Percentiles rank a stretch among this genome's conserved stretches.
These are phyloP conservation scores for Neurospora hispaniola DNA, from an alignment of 495 filamentous ascomycete species.

Conservation along the genomic window DNA sequence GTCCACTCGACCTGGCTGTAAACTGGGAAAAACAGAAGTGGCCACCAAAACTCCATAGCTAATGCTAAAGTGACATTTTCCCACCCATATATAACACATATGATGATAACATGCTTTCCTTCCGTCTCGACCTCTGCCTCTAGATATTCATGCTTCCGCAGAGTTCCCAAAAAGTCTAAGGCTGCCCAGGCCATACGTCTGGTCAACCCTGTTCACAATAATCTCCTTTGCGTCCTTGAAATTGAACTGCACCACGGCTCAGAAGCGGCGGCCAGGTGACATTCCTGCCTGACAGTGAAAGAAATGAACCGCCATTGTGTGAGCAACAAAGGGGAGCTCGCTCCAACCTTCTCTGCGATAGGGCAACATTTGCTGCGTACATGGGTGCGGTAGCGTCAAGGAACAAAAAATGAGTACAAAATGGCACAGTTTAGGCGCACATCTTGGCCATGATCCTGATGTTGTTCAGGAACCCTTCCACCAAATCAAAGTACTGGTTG, in stretches of 20 bases:
- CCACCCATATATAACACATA: not conserved
- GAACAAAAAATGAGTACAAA: not conserved
- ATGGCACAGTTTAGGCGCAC: not conserved
- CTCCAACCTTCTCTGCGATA: not conserved
- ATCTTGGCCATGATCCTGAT: constrained; percentile 50
- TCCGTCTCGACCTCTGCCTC: not conserved
- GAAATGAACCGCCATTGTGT: not conserved
- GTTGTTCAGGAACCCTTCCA: constrained; percentile 80
- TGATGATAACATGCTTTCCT: not conserved
- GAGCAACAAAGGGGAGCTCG: not conserved
- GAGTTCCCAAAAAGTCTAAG: not conserved
- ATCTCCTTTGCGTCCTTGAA: not conserved
- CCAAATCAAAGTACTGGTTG: constrained; percentile 60
- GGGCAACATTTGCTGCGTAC: not conserved
- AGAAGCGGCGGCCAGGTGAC: not conserved
- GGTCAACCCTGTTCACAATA: not conserved
- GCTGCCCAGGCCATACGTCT: not conserved
- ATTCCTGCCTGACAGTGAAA: not conserved
- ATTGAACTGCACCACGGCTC: not conserved
- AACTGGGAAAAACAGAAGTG: not conserved
- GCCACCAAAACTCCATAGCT: not conserved
- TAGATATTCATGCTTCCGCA: not conserved
- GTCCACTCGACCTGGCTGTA: not conserved
- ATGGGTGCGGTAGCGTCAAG: not conserved
- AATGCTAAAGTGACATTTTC: not conserved